Base-by-base conservation (phyloP, 129 eudicot genomes). In the Rutidosis leptorrhynchoides region DNA sequence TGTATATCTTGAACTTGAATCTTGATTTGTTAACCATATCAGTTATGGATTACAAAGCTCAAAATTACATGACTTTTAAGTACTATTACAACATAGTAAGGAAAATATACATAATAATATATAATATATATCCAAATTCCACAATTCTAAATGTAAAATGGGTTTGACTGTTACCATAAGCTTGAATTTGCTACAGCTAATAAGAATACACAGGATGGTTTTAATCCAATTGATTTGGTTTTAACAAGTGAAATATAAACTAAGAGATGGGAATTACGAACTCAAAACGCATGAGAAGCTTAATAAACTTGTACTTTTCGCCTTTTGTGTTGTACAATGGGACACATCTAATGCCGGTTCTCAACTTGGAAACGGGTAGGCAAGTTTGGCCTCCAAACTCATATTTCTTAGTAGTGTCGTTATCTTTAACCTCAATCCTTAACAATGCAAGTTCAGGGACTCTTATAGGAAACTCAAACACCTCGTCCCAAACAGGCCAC, bases 321-420 rank as follows among this genome's bases (percentile, higher is more conserved):
- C 95, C 97, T 59, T 79, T 82, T 9, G 21, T 54, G 32, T 72
- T 66, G 40, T 84, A 64, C 35, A 90, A 69, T 2, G 93, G 90
- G 52, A 90, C 86, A 15, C 89, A 81, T 6, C 95, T 82, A 25
- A 90, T 80, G 54, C 97, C 95, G n/a, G 76, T 67, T 64, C 83
- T 80, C 46, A 90, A 70, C 74, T 90, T 90, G 2, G 81, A 69
- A 16, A 90, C 82, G 3, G 95, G 95, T 7, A 90, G 65, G 64
- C 97, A 90, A 5, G 95, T 87, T 73, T 90, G 97, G 57, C 97
- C 97, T 21, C 83, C 97, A 77, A 90, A 84, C 66, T 84, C 85
- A 28, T 74, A 64, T 46, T 71, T 69, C 56, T 68, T 75, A 25
- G 84, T 42, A n/a, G 69, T 37, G 68, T 89, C 85, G n/a, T 64